Percentiles rank a stretch among this genome's conserved stretches.
These are phyloP conservation scores for Petunia hybrid DNA, from an alignment of 305 asterid genomes.

Conservation along the genomic window DNA sequence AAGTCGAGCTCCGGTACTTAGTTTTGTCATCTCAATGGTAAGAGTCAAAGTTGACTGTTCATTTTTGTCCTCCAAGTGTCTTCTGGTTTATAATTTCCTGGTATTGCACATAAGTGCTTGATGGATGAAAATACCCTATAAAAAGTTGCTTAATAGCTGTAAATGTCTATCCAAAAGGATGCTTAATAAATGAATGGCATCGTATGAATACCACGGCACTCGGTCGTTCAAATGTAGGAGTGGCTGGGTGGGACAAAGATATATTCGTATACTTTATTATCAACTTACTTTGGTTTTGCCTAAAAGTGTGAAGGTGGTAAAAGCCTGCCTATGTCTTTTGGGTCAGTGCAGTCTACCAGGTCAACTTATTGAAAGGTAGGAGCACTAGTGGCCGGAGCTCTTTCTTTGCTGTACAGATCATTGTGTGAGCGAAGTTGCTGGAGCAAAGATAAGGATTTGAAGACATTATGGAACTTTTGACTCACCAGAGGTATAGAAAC, in stretches of 20 bases:
- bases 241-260: neutral
- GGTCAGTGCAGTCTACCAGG: neutral
- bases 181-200: constrained; percentile 24
- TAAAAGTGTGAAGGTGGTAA: neutral
- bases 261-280: neutral
- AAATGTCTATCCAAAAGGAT: no score
- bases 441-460: constrained; percentile 34
- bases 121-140: constrained; percentile 24
- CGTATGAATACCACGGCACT: neutral
- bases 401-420: constrained; percentile 33
- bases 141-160: constrained; percentile 8
- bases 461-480: constrained; percentile 38
- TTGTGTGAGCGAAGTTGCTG: constrained; percentile 36
- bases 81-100: constrained; percentile 11
- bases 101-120: neutral
- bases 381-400: constrained; percentile 36
- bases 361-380: neutral
- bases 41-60: constrained; percentile 31
- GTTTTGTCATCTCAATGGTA: constrained; percentile 50
- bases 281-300: constrained; percentile 12
- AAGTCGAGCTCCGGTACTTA: constrained; percentile 76
- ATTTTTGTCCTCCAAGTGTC: constrained; percentile 21
- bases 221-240: neutral
- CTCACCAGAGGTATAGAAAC: constrained; percentile 51
- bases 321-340: constrained; percentile 6